These are phyloP conservation scores for Myxozyma mucilagina DNA, from an alignment of 805 yeast species.

Conservation along the genomic window DNA sequence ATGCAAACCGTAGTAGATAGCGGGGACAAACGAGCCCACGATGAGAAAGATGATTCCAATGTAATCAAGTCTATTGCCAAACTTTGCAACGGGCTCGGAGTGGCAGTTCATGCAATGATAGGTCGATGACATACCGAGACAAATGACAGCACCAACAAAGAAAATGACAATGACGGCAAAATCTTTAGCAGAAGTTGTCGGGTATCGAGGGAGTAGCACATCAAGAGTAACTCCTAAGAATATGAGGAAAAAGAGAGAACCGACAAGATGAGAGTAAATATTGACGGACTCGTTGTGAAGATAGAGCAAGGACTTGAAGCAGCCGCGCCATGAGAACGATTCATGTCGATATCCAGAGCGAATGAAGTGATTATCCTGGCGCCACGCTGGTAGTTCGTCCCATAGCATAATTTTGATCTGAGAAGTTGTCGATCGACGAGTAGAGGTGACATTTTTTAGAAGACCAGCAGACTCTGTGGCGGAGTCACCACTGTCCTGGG, in stretches of 20 bases:
- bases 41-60: slow-evolving; percentile 71
- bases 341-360: slow-evolving; percentile 63
- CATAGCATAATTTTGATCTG: slow-evolving; percentile 37
- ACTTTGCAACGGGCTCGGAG: slow-evolving; percentile 52
- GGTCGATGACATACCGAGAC: slow-evolving; percentile 62
- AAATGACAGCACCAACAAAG: slow-evolving; percentile 57
- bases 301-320: slow-evolving; percentile 53
- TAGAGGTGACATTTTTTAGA: background rate
- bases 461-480: background rate
- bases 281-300: slow-evolving; percentile 73
- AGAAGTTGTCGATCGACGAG: background rate
- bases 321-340: slow-evolving; percentile 49
- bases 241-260: slow-evolving; percentile 33
- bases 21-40: slow-evolving; percentile 59
- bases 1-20: slow-evolving; percentile 49
- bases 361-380: slow-evolving; percentile 69
- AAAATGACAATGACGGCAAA: slow-evolving; percentile 54
- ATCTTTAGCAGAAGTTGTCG: slow-evolving; percentile 45
- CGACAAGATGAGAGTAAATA: slow-evolving; percentile 61
- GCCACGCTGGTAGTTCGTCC: slow-evolving; percentile 71
- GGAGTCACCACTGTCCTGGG: background rate
- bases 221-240: slow-evolving; percentile 25
- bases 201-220: slow-evolving; percentile 34
- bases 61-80: slow-evolving; percentile 73
- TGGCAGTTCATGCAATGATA: slow-evolving; percentile 72